These are phyloP conservation scores for Cystobasidium sp. DNA, from an alignment of 1,284 basidiomycete species.

Conservation along the genomic window DNA sequence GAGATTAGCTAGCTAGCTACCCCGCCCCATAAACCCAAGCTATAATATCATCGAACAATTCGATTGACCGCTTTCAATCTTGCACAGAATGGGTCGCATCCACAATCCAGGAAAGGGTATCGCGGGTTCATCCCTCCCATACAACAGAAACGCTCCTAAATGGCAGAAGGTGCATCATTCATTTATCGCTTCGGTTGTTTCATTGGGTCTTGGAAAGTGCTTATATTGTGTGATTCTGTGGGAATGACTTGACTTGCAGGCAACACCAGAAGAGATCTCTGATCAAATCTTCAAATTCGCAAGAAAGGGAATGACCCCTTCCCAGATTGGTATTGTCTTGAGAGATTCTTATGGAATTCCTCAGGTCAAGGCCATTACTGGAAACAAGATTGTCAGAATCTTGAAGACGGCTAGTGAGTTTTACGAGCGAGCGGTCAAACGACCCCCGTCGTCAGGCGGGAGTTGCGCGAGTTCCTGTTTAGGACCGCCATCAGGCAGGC, in stretches of 20 bases:
- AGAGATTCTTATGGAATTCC: constrained; percentile 98
- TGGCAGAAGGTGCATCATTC: constrained; percentile 70
- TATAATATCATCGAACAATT: neutral
- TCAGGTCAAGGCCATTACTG: constrained; percentile 94
- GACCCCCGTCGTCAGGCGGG: neutral
- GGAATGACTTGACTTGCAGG: constrained; percentile 60
- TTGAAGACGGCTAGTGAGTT: constrained; percentile 87
- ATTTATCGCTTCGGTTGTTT: no score
- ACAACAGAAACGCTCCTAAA: constrained; percentile 89
- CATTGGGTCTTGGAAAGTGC: constrained; percentile 8
- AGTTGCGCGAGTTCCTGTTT: no score
- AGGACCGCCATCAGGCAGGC: no score
- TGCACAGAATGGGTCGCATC: constrained; percentile 18
- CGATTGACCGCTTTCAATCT: neutral
- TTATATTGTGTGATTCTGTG: neutral
- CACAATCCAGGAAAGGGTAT: constrained; percentile 56
- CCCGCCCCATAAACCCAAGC: no score
- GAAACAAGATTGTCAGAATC: constrained; percentile 99
- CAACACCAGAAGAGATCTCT: constrained; percentile 90
- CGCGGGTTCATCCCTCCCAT: constrained; percentile 90
- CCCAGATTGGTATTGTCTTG: constrained; percentile 96
- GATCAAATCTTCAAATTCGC: constrained; percentile 98
- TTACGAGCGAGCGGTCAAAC: neutral
- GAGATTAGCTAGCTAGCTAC: neutral
- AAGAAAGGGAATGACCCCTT: constrained; percentile 95